Evolutionary conservation across 768 basidiomycete genomes (phyloP).

Genomic region (Phanerochaete sordida): DNA sequence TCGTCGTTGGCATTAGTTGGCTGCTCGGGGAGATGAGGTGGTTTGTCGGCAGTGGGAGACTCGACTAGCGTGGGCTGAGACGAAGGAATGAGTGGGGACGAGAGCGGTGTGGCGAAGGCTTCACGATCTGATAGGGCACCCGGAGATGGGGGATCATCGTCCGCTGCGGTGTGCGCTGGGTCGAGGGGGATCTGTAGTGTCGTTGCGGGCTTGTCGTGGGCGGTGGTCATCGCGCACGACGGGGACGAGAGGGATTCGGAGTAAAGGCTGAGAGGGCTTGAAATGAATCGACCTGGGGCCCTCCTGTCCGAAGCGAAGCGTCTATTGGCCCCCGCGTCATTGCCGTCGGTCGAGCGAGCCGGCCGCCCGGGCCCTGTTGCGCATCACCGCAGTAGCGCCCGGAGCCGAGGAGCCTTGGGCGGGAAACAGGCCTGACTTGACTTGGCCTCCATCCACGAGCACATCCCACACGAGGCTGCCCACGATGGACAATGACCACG

Average conservation of each 20-base stretch:
- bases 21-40: slow-evolving; percentile 5
- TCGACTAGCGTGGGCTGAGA: background rate
- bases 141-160: background rate
- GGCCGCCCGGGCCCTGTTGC: background rate
- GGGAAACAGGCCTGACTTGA: no score
- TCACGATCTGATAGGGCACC: slow-evolving; percentile 9
- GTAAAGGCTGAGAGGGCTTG: background rate
- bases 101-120: slow-evolving; percentile 10
- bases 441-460: background rate
- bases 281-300: background rate
- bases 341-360: background rate
- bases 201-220: background rate
- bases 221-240: background rate
- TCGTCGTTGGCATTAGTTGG: background rate
- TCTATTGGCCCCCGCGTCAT: background rate
- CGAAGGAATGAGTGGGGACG: background rate
- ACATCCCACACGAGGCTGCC: background rate
- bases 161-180: background rate
- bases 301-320: background rate
- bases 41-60: slow-evolving; percentile 9
- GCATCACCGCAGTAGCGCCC: background rate
- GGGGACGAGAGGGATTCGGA: background rate
- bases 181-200: background rate
- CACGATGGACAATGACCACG: slow-evolving; percentile 1
- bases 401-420: background rate